Evolutionary conservation across 345 rosid genomes (phyloP).

Genomic region (Eucalyptus paniculata): DNA sequence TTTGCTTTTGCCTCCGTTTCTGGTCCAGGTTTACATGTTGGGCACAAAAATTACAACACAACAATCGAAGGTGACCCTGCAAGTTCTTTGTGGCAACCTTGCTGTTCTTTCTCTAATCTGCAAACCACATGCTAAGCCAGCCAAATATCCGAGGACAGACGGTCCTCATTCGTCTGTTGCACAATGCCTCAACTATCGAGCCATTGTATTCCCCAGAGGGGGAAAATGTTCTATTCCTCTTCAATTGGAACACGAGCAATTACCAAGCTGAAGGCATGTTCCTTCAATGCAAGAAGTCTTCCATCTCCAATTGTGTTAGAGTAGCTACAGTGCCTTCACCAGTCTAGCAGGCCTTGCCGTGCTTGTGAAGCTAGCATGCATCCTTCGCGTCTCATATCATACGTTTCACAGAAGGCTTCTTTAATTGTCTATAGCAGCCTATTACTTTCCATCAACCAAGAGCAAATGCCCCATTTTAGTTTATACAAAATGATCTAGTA

Average conservation of each 20-base stretch:
- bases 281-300: background rate
- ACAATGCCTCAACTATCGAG: background rate
- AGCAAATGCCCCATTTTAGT: background rate
- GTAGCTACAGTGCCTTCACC: background rate
- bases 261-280: background rate
- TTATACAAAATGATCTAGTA: background rate
- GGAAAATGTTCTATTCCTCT: background rate
- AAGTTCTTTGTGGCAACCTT: background rate
- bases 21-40: background rate
- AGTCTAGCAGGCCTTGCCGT: background rate
- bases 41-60: background rate
- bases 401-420: background rate
- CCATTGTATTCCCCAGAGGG: accelerated
- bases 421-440: background rate
- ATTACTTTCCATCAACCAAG: background rate
- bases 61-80: background rate
- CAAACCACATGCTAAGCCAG: background rate
- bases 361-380: too few relatives aligned
- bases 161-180: background rate
- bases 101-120: background rate
- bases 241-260: background rate
- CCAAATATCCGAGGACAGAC: background rate
- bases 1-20: background rate
- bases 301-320: background rate
- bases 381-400: too few relatives aligned